Evolutionary conservation across 2,329 filamentous ascomycete genomes (phyloP), one percentile per base, ranked within the genome.

Genomic region (Trichoderma arundinaceum): DNA sequence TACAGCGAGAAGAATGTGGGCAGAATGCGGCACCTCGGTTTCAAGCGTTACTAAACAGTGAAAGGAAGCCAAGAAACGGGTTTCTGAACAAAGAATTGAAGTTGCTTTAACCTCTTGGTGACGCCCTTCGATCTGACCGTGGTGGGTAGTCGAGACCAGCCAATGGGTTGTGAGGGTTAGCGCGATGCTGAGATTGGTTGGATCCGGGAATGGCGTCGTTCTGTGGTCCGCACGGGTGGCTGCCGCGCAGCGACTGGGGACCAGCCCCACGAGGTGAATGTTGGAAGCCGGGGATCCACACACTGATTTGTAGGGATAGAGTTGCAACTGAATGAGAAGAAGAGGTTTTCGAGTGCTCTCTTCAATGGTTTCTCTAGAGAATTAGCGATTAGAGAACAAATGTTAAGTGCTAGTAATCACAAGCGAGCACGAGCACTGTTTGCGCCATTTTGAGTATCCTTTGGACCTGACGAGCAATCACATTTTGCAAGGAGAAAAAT

Each of bases 181-280:
- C 59, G 59, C 39, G 39, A 54, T 7, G 39, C 17, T 2, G 22
- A 54, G 35, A 38, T 38, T 63, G 49, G 59, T 13, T 28, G 22
- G 22, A 53, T 63, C 32, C 28, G n/a, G 39, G 46, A 52, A 61
- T 61, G 28, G 58, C 46, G 48, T 52, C 58, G 15, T 32, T 15
- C 32, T 22, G 43, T 61, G 49, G 49, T 17, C 39, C 49, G 49
- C 19, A n/a, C 59, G 59, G 59, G 59, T 53, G 49, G 59, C 59
- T 54, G 51, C 49, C 22, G 59, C 22, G 59, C 39, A 44, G 10
- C 52, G n/a, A 19, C 59, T 53, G 59, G 59, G 48, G 49, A 22
- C 38, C 7, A 44, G 48, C 13, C 39, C 59, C 59, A 63, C 59
- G 59, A 54, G 28, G 3, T 54, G 59, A 44, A 38, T 22, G 9